Evolutionary conservation across 106 monocot species (phyloP), one percentile per base, ranked within the genome.

Genomic region (Dendrobium huoshanense): DNA sequence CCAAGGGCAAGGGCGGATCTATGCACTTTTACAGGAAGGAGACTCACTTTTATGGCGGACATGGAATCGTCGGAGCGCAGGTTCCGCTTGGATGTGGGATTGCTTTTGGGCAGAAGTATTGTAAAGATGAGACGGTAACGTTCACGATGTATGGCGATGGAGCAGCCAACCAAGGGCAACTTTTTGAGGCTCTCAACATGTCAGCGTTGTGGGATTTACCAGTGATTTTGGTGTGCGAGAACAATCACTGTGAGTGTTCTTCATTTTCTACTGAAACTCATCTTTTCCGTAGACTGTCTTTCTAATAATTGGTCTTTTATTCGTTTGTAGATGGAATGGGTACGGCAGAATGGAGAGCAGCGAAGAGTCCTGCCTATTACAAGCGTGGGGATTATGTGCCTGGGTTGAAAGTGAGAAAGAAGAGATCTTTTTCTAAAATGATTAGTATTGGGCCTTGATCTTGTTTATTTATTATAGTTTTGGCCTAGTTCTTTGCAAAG

Each of bases 341-440:
- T 18, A 96, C 95, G 1, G 95, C 95, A 4, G 95, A 93, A 79
- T 93, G 93, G 93, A 96, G 93, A 78, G 85, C 95, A 2, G 85
- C 95, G n/a, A 96, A 96, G 84, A 96, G 88, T 49, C 91, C 95
- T 1, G 81, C 93, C 24, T 96, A 96, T 58, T 96, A 93, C 82
- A 93, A 96, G 85, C 93, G 93, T 55, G 95, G 95, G 7, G 95
- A 96, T 75, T 96, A 96, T 76, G 95, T 88, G 58, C 91, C 95
- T 61, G 95, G 95, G 43, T 81, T 96, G 7, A 96, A 89, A 91
- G 95, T 96, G 27, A 65, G 49, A 49, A 76, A 49, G n/a, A 44
- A 20, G 25, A 49, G 49, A 76, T 48, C 49, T 15, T 48, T 76
- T 49, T 22, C 5, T 2, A 51, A 24, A 9, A 41, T 76, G 8